A percentile compares a stretch with the other conserved stretches of the same genome.
Evolutionary conservation across 2,329 filamentous ascomycete species (phyloP).

Genomic region (Stromatinia cepivora): DNA sequence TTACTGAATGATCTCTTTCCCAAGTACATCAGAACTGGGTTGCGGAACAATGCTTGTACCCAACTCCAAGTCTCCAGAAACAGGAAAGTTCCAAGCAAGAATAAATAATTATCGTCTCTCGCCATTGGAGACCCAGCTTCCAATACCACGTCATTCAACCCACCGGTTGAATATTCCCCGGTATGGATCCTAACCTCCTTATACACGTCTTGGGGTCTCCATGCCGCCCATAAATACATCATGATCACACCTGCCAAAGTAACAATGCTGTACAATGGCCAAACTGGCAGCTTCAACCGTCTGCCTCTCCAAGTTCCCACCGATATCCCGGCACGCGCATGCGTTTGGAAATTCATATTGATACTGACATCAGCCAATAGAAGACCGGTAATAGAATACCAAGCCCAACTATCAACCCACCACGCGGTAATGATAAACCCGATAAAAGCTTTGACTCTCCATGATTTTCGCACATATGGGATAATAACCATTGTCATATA

Average conservation of each 20-base stretch:
- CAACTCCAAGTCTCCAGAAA: constrained; percentile 45
- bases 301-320: constrained; percentile 16
- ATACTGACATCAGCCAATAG: constrained; percentile 45
- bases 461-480: constrained; percentile 34
- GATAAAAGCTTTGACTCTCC: constrained; percentile 26
- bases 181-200: constrained; percentile 46
- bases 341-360: constrained; percentile 45
- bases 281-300: constrained; percentile 35
- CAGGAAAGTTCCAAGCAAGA: constrained; percentile 46
- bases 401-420: constrained; percentile 51
- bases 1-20: constrained; percentile 48
- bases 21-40: constrained; percentile 43
- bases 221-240: constrained; percentile 48
- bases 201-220: constrained; percentile 42
- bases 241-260: constrained; percentile 42
- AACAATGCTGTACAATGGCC: constrained; percentile 39
- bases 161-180: constrained; percentile 43
- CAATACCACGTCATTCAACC: constrained; percentile 43
- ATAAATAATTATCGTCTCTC: constrained; percentile 47
- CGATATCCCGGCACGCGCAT: constrained; percentile 34
- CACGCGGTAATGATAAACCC: constrained; percentile 47
- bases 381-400: constrained; percentile 48
- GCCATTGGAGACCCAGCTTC: constrained; percentile 41
- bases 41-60: constrained; percentile 43
- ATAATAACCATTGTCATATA: constrained; percentile 52